phyloP scores from a whole-genome alignment of 805 yeast species.

The Kazachstania africana region DNA sequence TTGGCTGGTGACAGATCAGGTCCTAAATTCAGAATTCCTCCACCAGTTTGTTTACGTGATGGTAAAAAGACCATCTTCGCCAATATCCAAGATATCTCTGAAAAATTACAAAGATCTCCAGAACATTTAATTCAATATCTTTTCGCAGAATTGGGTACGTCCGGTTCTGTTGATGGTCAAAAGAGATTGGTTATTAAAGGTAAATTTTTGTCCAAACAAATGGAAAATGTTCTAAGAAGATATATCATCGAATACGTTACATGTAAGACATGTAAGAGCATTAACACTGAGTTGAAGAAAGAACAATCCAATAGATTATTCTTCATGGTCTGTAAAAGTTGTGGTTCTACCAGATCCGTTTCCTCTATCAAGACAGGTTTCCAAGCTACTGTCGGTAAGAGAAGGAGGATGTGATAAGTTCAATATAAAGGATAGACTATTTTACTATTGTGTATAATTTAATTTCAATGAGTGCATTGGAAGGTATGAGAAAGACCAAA shows the following conservation, averaged over 20 bases:
- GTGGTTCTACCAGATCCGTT: slow-evolving; percentile 96
- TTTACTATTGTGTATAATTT: too few relatives aligned
- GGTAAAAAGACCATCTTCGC: slow-evolving; percentile 97
- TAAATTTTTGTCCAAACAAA: slow-evolving; percentile 93
- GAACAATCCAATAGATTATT: slow-evolving; percentile 94
- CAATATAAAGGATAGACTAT: neutral
- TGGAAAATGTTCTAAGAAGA: slow-evolving; percentile 92
- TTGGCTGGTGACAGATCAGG: slow-evolving; percentile 94
- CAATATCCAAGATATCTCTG: slow-evolving; percentile 88
- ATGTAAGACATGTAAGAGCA: slow-evolving; percentile 97
- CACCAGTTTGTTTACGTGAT: slow-evolving; percentile 94
- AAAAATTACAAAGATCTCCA: slow-evolving; percentile 89
- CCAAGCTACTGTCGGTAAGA: slow-evolving; percentile 94
- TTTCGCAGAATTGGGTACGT: slow-evolving; percentile 98
- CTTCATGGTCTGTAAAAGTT: slow-evolving; percentile 93
- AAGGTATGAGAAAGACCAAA: too few relatives aligned
- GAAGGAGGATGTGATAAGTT: slow-evolving; percentile 44
- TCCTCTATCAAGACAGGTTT: slow-evolving; percentile 97
- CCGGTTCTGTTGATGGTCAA: slow-evolving; percentile 97
- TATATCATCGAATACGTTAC: slow-evolving; percentile 95
- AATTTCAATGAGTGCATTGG: too few relatives aligned
- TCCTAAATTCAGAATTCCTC: slow-evolving; percentile 90
- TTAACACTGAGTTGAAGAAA: slow-evolving; percentile 90
- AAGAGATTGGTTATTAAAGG: slow-evolving; percentile 96
- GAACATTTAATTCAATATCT: slow-evolving; percentile 94